Evolutionary conservation across 371 early-diverging fungal genomes (phyloP).

Genomic region (Mortierella sp.): DNA sequence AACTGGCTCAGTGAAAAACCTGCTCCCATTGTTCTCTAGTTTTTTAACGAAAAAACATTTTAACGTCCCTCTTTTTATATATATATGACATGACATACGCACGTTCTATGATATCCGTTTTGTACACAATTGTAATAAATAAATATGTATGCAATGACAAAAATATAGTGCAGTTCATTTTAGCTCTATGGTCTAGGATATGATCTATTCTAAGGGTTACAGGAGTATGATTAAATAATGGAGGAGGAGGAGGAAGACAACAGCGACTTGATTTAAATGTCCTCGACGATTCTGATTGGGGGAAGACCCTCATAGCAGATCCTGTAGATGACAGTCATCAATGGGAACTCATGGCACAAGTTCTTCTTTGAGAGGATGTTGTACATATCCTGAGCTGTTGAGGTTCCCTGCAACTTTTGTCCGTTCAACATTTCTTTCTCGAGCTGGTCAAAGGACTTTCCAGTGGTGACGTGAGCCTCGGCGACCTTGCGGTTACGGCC

Average conservation of each 20-base stretch:
- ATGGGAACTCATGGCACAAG: conserved; percentile 81
- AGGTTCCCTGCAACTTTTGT: conserved; percentile 98
- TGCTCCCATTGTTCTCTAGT: conserved; percentile 29
- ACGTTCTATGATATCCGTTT: background rate
- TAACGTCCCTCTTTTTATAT: background rate
- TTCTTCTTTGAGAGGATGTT: conserved; percentile 78
- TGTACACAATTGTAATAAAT: background rate
- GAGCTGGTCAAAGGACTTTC: conserved; percentile 90
- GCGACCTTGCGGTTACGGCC: conserved; percentile 97
- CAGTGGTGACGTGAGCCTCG: conserved; percentile 90
- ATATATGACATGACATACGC: background rate
- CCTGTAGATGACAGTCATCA: conserved; percentile 90
- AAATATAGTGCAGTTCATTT: background rate
- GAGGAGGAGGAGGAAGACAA: background rate
- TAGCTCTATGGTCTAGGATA: no score
- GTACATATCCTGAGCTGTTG: conserved; percentile 92
- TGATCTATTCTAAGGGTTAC: conserved; percentile 8
- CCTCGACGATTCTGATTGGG: conserved; percentile 67
- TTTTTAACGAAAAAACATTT: background rate
- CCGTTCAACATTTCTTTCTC: conserved; percentile 95
- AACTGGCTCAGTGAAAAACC: conserved; percentile 47
- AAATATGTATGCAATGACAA: background rate
- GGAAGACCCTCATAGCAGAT: conserved; percentile 84
- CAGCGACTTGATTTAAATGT: conserved; percentile 66
- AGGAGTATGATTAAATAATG: conserved; percentile 4